Conservation (phyloP, 148 eudicot species). For the Chenopodium formosanum region DNA sequence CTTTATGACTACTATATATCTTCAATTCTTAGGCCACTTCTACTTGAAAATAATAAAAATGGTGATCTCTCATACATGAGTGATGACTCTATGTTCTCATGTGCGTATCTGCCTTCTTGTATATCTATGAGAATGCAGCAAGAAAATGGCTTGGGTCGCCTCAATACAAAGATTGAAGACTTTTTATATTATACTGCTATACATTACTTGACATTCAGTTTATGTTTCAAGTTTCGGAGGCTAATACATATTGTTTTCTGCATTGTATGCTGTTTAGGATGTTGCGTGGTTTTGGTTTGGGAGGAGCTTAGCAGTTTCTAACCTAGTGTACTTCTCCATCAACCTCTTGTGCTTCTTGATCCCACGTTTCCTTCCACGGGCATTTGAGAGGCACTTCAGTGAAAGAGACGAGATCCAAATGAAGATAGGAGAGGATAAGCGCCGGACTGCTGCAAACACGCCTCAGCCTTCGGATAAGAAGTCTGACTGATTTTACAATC, state of each 20-base stretch:
- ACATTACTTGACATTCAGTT: not conserved
- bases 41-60: not conserved
- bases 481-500: constrained; percentile 25
- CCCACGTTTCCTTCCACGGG: constrained; percentile 72
- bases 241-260: not conserved
- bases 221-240: not conserved
- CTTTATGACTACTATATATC: not conserved
- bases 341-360: constrained; percentile 63
- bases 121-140: not conserved
- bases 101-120: not conserved
- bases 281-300: constrained; percentile 77
- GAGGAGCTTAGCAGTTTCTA: constrained; percentile 47
- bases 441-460: constrained; percentile 25
- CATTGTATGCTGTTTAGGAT: constrained; percentile 34
- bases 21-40: not conserved
- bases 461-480: constrained; percentile 35
- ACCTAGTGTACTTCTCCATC: constrained; percentile 56
- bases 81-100: no score
- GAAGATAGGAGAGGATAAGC: constrained; percentile 54
- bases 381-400: constrained; percentile 65
- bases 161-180: no score
- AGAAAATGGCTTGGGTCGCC: not conserved
- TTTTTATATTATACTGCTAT: not conserved
- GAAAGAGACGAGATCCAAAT: constrained; percentile 54
- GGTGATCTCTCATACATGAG: not conserved